Conservation (phyloP, 306 rosid genomes). For the Ochetophila trinervis region DNA sequence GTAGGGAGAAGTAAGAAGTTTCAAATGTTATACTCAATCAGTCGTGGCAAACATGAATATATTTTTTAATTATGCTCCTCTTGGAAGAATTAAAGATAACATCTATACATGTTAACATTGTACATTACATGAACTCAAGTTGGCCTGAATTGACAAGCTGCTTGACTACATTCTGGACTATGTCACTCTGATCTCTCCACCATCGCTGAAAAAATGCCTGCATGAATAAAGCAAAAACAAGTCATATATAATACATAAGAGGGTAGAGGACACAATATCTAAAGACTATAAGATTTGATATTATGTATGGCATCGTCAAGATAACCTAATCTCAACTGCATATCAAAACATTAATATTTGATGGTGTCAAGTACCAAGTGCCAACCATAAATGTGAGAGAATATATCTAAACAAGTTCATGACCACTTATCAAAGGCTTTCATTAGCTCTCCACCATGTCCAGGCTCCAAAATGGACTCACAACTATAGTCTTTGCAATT, state of each 20-base stretch:
- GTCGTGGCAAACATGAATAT: not conserved
- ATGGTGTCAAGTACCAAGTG: not conserved
- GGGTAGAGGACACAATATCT: no score
- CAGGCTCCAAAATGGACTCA: no score
- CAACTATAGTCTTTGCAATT: no score
- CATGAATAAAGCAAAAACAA: conserved; percentile 8
- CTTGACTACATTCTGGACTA: conserved; percentile 49
- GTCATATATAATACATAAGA: not conserved
- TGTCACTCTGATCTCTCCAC: conserved; percentile 84
- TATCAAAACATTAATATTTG: no score
- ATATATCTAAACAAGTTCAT: no score
- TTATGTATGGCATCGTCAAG: no score
- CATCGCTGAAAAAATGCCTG: conserved; percentile 95
- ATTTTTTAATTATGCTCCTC: not conserved
- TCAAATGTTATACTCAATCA: not conserved
- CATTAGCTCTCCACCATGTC: no score
- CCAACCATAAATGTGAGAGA: not conserved
- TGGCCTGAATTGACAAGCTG: conserved; percentile 75
- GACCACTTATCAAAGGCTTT: no score
- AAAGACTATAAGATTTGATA: no score
- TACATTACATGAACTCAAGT: conserved; percentile 72
- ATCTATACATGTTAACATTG: not conserved
- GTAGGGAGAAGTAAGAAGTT: not conserved
- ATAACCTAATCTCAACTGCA: no score
- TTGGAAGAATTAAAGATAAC: not conserved